phyloP scores from a whole-genome alignment of 225 moss, liverwort and hornwort species.

The Climacium dendroides region DNA sequence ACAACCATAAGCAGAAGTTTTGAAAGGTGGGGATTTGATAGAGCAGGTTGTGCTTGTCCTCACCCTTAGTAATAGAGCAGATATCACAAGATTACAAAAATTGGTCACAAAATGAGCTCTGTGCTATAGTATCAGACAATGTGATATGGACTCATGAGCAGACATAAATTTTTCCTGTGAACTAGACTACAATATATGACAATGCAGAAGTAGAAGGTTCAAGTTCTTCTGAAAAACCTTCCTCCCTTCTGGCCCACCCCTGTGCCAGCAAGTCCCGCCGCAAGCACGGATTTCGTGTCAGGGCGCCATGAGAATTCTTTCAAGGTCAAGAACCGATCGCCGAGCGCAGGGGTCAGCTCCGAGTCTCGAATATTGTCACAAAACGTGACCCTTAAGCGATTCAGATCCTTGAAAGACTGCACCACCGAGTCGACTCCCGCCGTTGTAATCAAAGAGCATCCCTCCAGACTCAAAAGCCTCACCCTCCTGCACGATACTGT shows the following conservation, averaged over 20 bases:
- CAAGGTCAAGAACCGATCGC: conserved; percentile 54
- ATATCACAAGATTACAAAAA: conserved; percentile 14
- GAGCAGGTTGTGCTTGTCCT: background rate
- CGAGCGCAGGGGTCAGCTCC: conserved; percentile 63
- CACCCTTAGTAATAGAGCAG: background rate
- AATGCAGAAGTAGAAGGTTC: background rate
- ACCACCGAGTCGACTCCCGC: conserved; percentile 64
- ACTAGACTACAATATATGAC: conserved; percentile 32
- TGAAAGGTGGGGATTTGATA: background rate
- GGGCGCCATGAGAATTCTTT: conserved; percentile 94
- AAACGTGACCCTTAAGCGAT: conserved; percentile 70
- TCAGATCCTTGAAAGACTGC: conserved; percentile 69
- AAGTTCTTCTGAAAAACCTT: conserved; percentile 59
- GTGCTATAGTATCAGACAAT: background rate
- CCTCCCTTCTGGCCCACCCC: conserved; percentile 75
- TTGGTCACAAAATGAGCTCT: background rate
- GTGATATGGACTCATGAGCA: background rate
- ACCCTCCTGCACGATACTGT: conserved; percentile 59
- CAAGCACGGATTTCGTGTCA: conserved; percentile 77
- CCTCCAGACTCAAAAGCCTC: conserved; percentile 60
- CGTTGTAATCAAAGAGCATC: conserved; percentile 79
- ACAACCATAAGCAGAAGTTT: background rate
- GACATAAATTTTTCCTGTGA: background rate
- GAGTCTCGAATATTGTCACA: conserved; percentile 82
- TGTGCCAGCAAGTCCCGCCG: conserved; percentile 43